phyloP scores from a whole-genome alignment of 1,139 yeast species.

The Sugiyamaella paludigena region DNA sequence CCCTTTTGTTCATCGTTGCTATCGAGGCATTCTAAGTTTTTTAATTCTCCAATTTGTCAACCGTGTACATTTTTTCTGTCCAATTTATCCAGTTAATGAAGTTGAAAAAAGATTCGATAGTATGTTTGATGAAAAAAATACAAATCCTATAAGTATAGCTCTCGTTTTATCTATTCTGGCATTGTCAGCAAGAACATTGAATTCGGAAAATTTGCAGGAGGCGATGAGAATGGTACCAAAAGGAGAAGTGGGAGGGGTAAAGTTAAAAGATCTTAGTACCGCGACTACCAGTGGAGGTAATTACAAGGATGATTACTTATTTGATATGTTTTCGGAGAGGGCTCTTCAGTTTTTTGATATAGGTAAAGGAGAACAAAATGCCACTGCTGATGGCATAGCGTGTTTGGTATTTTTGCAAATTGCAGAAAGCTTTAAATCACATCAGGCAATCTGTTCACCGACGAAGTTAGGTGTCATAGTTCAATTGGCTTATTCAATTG shows the following conservation, averaged over 20 bases:
- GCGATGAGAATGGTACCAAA: neutral
- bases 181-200: neutral
- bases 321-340: neutral
- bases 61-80: too few species aligned
- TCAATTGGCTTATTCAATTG: slow-evolving; percentile 1
- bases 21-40: too few species aligned
- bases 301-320: neutral
- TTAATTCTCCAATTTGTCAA: too few species aligned
- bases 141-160: too few species aligned
- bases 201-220: neutral
- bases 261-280: too few species aligned
- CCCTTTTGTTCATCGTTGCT: too few species aligned
- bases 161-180: too few species aligned
- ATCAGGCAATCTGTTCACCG: neutral
- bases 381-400: neutral
- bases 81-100: too few species aligned
- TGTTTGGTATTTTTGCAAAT: neutral
- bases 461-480: neutral
- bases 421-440: neutral
- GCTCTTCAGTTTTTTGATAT: neutral
- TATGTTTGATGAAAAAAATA: too few species aligned
- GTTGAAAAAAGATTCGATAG: too few species aligned
- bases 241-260: neutral
- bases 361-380: neutral
- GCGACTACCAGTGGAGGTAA: neutral